Base-by-base conservation (phyloP, 2,329 filamentous ascomycete genomes). In the Aspergillus spinulosporus region DNA sequence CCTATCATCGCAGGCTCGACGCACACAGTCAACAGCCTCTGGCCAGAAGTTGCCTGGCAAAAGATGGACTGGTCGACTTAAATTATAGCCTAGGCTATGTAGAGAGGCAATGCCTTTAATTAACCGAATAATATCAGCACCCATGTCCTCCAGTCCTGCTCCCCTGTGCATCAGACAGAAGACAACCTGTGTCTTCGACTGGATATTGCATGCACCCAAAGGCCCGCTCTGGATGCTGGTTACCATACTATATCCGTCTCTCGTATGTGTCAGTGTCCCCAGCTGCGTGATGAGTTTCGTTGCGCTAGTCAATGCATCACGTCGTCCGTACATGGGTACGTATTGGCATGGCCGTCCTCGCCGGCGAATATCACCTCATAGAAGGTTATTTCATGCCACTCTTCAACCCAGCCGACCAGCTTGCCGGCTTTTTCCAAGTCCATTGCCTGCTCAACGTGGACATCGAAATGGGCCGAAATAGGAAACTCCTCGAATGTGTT, bases 121-220 rank as follows among this genome's bases (percentile, higher is more conserved):
- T 3, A 31, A 48, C 14, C 31, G 45, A 2, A 36, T 31, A 5
- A 36, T 37, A 36, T 48, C 45, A 15, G 31, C 29, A 14, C 45
- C 15, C 45, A 48, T 48, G 7, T 36, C 15, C 14, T 48, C 45
- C 7, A 48, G 2, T 4, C 31, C 45, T 28, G 29, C 31, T 14
- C 36, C 45, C 14, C 8, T 36, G n/a, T 48, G 45, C 45, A 48
- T 48, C 3, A 48, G 45, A 15, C 45, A 48, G 32, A 48, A 48
- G 8, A 48, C 45, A 9, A 48, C n/a, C 31, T 48, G 36, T 1
- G 45, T 48, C 45, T 48, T 48, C 1, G 45, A 48, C 31, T 48
- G 45, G 45, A 48, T 48, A 12, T 48, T 48, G 31, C 31, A 36
- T 4, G 45, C 32, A 1, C 45, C 45, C 1, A 31, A 36, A 11